Conservation (phyloP, 805 yeast species). For the Candida sphagnicola region DNA sequence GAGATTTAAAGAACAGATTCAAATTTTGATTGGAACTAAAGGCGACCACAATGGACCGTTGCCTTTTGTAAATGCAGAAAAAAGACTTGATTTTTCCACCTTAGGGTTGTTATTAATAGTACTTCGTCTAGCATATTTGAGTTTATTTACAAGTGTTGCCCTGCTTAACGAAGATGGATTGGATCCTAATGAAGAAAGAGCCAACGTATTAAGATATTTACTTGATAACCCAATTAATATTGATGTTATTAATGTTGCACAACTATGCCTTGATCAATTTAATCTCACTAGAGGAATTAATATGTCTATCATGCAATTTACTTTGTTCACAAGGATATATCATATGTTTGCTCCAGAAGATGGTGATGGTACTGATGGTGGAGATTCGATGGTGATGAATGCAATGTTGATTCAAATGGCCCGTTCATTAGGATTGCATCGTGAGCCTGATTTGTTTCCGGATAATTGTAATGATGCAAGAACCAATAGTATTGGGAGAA, state of each 20-base stretch:
- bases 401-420: slow-evolving; percentile 66
- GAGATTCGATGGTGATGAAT: slow-evolving; percentile 51
- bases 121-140: slow-evolving; percentile 29
- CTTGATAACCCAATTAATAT: slow-evolving; percentile 26
- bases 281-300: slow-evolving; percentile 37
- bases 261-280: slow-evolving; percentile 33
- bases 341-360: slow-evolving; percentile 48
- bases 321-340: slow-evolving; percentile 48
- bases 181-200: slow-evolving; percentile 18
- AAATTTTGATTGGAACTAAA: slow-evolving; percentile 3
- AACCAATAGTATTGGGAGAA: slow-evolving; percentile 48
- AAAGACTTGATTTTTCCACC: slow-evolving; percentile 28
- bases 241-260: slow-evolving; percentile 28
- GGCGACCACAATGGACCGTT: slow-evolving; percentile 19
- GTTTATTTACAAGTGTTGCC: slow-evolving; percentile 27
- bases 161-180: slow-evolving; percentile 22
- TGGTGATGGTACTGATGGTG: slow-evolving; percentile 57
- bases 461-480: slow-evolving; percentile 21
- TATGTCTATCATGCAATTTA: slow-evolving; percentile 51
- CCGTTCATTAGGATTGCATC: slow-evolving; percentile 58
- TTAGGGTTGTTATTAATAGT: slow-evolving; percentile 31
- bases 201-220: slow-evolving; percentile 21
- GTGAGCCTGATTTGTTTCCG: slow-evolving; percentile 52
- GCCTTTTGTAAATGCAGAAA: slow-evolving; percentile 17
- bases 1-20: slow-evolving; percentile 18